These are phyloP conservation scores for Lyophyllum decastes DNA, from an alignment of 768 basidiomycete species.

Conservation along the genomic window DNA sequence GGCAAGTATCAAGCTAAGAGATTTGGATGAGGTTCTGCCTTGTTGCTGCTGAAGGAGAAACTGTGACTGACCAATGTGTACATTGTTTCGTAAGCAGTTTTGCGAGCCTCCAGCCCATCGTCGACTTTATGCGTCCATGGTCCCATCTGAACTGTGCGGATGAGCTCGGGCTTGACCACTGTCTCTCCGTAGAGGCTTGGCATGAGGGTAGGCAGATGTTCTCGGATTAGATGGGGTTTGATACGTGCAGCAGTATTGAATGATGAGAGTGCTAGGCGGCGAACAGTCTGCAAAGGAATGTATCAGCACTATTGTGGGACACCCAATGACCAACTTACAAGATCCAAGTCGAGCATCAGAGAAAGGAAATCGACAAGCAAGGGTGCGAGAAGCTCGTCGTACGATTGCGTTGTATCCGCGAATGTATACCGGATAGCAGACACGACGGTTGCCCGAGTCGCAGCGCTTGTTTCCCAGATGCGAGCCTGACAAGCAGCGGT, in stretches of 20 bases:
- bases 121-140: constrained; percentile 98
- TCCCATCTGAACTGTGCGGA: constrained; percentile 94
- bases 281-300: constrained; percentile 65
- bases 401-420: constrained; percentile 79
- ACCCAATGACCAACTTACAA: constrained; percentile 50
- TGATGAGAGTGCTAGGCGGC: constrained; percentile 85
- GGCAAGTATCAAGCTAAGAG: constrained; percentile 83
- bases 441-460: constrained; percentile 84
- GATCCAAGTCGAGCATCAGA: constrained; percentile 83
- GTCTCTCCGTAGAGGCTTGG: constrained; percentile 90
- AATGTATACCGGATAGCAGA: constrained; percentile 95
- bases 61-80: constrained; percentile 78
- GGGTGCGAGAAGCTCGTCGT: constrained; percentile 89
- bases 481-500: constrained; percentile 46
- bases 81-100: constrained; percentile 97
- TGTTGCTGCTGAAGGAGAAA: background rate
- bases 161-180: constrained; percentile 70
- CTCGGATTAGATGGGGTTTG: constrained; percentile 89
- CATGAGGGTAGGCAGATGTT: constrained; percentile 74
- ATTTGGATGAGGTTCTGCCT: constrained; percentile 1
- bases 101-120: constrained; percentile 93
- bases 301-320: background rate
- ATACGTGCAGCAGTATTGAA: constrained; percentile 94
- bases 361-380: constrained; percentile 90
- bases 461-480: constrained; percentile 65